phyloP scores from a whole-genome alignment of 1,284 basidiomycete genomes.

The Malassezia psittaci region DNA sequence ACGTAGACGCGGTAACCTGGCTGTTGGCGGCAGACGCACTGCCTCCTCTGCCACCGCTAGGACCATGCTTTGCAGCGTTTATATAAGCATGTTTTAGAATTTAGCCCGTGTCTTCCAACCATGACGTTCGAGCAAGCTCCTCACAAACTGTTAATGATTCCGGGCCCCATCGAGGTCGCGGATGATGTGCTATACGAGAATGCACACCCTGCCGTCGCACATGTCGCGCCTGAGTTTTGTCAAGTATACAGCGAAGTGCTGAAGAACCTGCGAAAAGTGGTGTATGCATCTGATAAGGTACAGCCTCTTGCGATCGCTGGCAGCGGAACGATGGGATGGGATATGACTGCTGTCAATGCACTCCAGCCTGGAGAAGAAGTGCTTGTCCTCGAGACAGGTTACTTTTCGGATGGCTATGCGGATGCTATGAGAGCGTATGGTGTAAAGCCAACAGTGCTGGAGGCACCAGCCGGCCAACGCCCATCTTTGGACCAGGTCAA shows the following conservation, averaged over 20 bases:
- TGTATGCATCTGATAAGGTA: slow-evolving; percentile 53
- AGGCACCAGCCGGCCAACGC: slow-evolving; percentile 68
- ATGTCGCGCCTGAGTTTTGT: slow-evolving; percentile 82
- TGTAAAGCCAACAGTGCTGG: slow-evolving; percentile 75
- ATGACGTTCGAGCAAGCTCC: slow-evolving; percentile 12
- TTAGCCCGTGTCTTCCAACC: background rate
- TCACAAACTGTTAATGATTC: slow-evolving; percentile 53
- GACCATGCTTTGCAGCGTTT: background rate
- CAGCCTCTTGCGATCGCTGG: slow-evolving; percentile 71
- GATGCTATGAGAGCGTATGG: slow-evolving; percentile 63
- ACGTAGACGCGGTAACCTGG: slow-evolving; percentile 11
- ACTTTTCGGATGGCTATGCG: slow-evolving; percentile 45
- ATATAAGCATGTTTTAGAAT: background rate
- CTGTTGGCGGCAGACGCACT: slow-evolving; percentile 5
- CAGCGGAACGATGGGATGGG: slow-evolving; percentile 88
- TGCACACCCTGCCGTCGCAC: slow-evolving; percentile 50
- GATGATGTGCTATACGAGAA: slow-evolving; percentile 57
- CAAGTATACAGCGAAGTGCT: slow-evolving; percentile 82
- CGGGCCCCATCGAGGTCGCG: slow-evolving; percentile 69
- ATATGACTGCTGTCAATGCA: slow-evolving; percentile 57
- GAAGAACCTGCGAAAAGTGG: slow-evolving; percentile 63
- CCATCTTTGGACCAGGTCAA: slow-evolving; percentile 60
- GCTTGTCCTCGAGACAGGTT: slow-evolving; percentile 60
- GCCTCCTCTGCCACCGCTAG: background rate
- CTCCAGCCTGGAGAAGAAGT: slow-evolving; percentile 67